Evolutionary conservation across 1,139 yeast species (phyloP), one percentile per base, ranked within the genome.

Genomic region (Pichiaceae sp.): DNA sequence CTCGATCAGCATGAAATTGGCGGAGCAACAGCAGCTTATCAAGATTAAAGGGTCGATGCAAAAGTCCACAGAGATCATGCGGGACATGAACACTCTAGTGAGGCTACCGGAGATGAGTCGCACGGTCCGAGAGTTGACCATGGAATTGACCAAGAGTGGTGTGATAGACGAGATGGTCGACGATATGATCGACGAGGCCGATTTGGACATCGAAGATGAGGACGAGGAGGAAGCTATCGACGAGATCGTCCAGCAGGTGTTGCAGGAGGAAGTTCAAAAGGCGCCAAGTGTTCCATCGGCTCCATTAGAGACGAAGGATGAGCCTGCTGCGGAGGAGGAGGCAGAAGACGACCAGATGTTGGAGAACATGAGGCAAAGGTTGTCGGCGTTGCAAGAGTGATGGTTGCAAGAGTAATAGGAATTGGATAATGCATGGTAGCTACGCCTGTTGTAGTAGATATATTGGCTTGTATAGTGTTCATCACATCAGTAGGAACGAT

Each of bases 121-220:
- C 16, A 81, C 95, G 1, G 87, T 91, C 86, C 82, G 81, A 53
- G 94, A 81, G 48, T 63, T 93, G 42, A 83, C 91, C 43, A 80
- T 75, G 53, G 98, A 93, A 58, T 69, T 93, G 53, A 79, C 84
- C 75, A 84, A 82, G 56, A 78, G 95, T 3, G 98, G 98, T 0
- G 74, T 93, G 35, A 87, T 93, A 42, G 87, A 84, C 49, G 98
- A 93, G 55, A 91, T 93, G 97, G 78, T 89, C 59, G 87, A 84
- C 40, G 98, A 93, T 54, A 78, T 86, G 51, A 66, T 91, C 41
- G 97, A 89, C 44, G 62, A 72, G 38, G 86, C 78, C 38, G 81
- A 69, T 31, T 85, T 80, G 41, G 70, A 75, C 43, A 79, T 80
- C 37, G 76, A 72, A 35, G 81, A 76, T 42, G 78, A 73, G 19